phyloP scores from a whole-genome alignment of 1,284 basidiomycete genomes.

The Gomphus bonarii region DNA sequence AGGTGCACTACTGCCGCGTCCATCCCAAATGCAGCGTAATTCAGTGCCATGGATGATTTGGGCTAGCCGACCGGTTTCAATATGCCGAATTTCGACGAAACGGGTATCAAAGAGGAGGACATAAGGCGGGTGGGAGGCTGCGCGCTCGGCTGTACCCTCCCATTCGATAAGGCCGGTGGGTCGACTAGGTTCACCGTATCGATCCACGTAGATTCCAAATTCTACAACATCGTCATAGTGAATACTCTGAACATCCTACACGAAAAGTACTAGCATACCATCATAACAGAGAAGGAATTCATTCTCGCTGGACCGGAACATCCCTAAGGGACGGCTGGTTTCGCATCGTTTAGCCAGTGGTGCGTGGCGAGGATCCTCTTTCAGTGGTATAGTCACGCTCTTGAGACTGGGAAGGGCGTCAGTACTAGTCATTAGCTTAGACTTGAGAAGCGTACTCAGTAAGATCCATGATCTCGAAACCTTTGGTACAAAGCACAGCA shows the following conservation, averaged over 20 bases:
- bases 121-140: slow-evolving; percentile 83
- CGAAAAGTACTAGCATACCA: slow-evolving; percentile 35
- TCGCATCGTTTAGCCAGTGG: slow-evolving; percentile 77
- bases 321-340: slow-evolving; percentile 75
- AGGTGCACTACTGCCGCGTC: slow-evolving; percentile 43
- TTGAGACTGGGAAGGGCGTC: slow-evolving; percentile 47
- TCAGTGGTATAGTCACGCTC: slow-evolving; percentile 78
- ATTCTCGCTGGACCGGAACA: slow-evolving; percentile 82
- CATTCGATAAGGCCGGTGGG: slow-evolving; percentile 75
- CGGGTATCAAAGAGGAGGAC: slow-evolving; percentile 84
- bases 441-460: slow-evolving; percentile 50
- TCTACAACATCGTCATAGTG: slow-evolving; percentile 40
- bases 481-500: slow-evolving; percentile 84
- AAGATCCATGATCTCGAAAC: slow-evolving; percentile 97
- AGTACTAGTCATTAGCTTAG: not conserved
- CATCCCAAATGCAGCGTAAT: slow-evolving; percentile 83
- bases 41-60: slow-evolving; percentile 84
- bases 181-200: slow-evolving; percentile 79
- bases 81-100: slow-evolving; percentile 89
- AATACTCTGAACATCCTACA: not conserved
- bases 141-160: slow-evolving; percentile 85
- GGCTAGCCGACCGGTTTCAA: slow-evolving; percentile 73
- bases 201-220: slow-evolving; percentile 85
- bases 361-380: slow-evolving; percentile 65
- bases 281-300: slow-evolving; percentile 93